Conservation (phyloP, 257 asterid species). For the Solanum peruvianum region DNA sequence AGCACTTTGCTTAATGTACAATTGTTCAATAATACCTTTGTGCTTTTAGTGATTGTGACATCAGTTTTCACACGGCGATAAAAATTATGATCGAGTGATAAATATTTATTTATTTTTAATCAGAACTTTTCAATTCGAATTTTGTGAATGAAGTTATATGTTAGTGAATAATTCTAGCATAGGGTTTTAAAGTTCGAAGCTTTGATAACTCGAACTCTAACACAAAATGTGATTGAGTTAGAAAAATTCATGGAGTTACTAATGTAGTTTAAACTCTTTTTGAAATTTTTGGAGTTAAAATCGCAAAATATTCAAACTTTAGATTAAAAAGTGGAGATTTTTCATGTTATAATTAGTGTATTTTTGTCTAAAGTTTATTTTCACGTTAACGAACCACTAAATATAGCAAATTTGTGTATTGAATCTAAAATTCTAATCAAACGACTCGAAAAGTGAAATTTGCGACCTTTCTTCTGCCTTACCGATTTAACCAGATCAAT, state of each 20-base stretch:
- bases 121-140: accelerated
- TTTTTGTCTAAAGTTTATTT: not conserved
- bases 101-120: not conserved
- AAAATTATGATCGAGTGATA: not conserved
- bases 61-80: accelerated
- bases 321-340: not conserved
- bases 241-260: not conserved
- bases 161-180: not conserved
- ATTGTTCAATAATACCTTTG: not conserved
- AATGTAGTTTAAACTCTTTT: not conserved
- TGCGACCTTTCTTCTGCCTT: not conserved
- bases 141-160: not conserved
- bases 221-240: not conserved
- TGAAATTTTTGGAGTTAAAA: too few species aligned
- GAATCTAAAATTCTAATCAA: not conserved
- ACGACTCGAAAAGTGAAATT: not conserved
- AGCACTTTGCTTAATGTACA: not conserved
- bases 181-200: not conserved
- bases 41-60: not conserved
- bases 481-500: not conserved
- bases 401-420: not conserved
- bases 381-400: not conserved
- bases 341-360: not conserved
- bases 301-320: not conserved
- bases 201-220: not conserved